These are phyloP conservation scores for Neurospora terricola DNA, from an alignment of 495 filamentous ascomycete genomes.

Conservation along the genomic window DNA sequence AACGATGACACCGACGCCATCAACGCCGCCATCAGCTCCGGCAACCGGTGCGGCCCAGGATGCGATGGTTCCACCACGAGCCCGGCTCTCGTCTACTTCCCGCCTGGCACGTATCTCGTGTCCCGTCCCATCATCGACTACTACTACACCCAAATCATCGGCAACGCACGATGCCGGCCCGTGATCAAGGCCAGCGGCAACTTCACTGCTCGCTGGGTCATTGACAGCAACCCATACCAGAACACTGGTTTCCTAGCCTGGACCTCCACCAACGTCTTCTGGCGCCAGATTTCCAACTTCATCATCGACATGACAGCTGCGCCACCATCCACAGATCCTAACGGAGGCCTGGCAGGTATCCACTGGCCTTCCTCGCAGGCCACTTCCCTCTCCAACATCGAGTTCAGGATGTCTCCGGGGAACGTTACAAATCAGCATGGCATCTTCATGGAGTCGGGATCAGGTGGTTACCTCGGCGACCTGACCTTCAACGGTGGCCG, in stretches of 20 bases:
- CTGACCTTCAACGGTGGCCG: conserved; percentile 61
- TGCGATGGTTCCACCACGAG: conserved; percentile 70
- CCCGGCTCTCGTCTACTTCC: conserved; percentile 68
- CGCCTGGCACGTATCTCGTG: conserved; percentile 64
- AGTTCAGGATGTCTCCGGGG: conserved; percentile 52
- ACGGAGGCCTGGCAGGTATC: conserved; percentile 50
- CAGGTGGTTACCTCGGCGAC: conserved; percentile 65
- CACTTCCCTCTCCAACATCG: conserved; percentile 63
- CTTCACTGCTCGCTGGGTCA: conserved; percentile 48
- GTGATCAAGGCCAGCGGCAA: conserved; percentile 51
- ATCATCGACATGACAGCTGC: conserved; percentile 58
- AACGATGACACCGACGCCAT: conserved; percentile 80
- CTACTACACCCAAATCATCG: conserved; percentile 58
- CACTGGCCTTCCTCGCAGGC: conserved; percentile 75
- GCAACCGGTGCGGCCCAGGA: conserved; percentile 61
- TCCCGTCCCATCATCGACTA: conserved; percentile 52
- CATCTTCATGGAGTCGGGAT: conserved; percentile 65
- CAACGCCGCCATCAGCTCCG: conserved; percentile 66
- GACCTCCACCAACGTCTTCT: conserved; percentile 62
- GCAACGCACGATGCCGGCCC: conserved; percentile 59
- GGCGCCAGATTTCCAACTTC: conserved; percentile 63
- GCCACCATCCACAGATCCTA: conserved; percentile 17
- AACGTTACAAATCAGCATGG: conserved; percentile 57
- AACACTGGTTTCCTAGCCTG: conserved; percentile 23
- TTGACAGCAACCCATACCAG: conserved; percentile 49